phyloP scores from a whole-genome alignment of 2,329 filamentous ascomycete genomes.

The Sarocladium kiliense region DNA sequence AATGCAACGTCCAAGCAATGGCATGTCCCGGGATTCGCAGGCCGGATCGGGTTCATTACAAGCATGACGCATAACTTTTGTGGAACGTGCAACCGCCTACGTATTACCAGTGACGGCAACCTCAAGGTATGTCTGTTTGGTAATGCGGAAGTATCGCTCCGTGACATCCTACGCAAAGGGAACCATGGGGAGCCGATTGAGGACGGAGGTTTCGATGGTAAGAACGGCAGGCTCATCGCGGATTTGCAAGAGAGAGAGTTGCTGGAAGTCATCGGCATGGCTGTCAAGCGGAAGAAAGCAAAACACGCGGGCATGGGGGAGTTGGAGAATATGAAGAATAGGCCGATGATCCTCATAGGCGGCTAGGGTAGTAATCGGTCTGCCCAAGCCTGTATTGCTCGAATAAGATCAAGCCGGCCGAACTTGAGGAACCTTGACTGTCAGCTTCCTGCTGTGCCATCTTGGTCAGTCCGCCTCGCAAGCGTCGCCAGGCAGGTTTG shows the following conservation, averaged over 20 bases:
- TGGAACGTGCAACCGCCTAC: conserved; percentile 86
- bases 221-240: conserved; percentile 50
- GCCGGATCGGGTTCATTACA: conserved; percentile 93
- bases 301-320: conserved; percentile 92
- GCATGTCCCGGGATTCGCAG: conserved; percentile 78
- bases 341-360: conserved; percentile 99
- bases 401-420: too few relatives aligned
- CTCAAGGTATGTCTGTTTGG: conserved; percentile 96
- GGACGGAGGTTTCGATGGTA: conserved; percentile 65
- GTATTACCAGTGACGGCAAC: conserved; percentile 93
- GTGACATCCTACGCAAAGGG: conserved; percentile 76
- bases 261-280: conserved; percentile 79
- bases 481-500: too few relatives aligned
- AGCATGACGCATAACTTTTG: conserved; percentile 99
- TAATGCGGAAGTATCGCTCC: conserved; percentile 85
- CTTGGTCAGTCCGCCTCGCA: too few relatives aligned
- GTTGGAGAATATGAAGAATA: conserved; percentile 93
- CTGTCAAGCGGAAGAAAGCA: conserved; percentile 91
- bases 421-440: too few relatives aligned
- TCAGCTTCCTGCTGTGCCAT: too few relatives aligned
- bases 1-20: conserved; percentile 98
- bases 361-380: conserved; percentile 63
- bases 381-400: too few relatives aligned
- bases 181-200: conserved; percentile 80
- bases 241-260: conserved; percentile 69